Conservation (phyloP, 768 basidiomycete genomes). For the Termitomyces sp. region DNA sequence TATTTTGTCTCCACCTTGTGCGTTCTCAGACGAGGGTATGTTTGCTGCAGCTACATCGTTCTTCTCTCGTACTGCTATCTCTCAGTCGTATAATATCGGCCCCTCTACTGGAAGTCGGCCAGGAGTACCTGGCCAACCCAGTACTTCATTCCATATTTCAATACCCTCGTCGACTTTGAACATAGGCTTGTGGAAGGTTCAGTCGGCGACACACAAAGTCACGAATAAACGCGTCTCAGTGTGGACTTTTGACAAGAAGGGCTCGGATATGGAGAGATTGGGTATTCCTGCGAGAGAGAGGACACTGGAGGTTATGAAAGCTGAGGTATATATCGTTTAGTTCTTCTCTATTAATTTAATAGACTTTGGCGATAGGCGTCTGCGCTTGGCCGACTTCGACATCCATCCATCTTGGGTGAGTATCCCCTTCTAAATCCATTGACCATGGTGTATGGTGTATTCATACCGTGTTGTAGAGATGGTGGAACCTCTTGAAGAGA, state of each 20-base stretch:
- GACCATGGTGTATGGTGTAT: slow-evolving; percentile 1
- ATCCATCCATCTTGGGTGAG: slow-evolving; percentile 88
- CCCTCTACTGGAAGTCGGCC: slow-evolving; percentile 37
- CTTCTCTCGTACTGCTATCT: slow-evolving; percentile 75
- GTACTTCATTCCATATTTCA: slow-evolving; percentile 28
- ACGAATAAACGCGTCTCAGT: slow-evolving; percentile 88
- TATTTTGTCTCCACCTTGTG: not conserved
- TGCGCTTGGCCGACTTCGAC: slow-evolving; percentile 77
- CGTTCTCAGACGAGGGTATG: slow-evolving; percentile 32
- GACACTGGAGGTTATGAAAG: slow-evolving; percentile 80
- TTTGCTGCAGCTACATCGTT: slow-evolving; percentile 80
- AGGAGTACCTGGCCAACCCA: slow-evolving; percentile 38
- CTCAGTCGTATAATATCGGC: slow-evolving; percentile 72
- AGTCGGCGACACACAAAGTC: slow-evolving; percentile 81
- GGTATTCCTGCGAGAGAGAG: slow-evolving; percentile 61
- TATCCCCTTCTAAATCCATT: slow-evolving; percentile 1
- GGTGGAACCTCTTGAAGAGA: slow-evolving; percentile 96
- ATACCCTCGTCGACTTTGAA: slow-evolving; percentile 47
- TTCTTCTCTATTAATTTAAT: slow-evolving; percentile 2
- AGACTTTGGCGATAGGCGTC: slow-evolving; percentile 50
- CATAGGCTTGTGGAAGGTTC: slow-evolving; percentile 87
- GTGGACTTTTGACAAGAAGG: slow-evolving; percentile 87
- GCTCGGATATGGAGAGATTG: slow-evolving; percentile 66
- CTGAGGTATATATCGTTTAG: slow-evolving; percentile 57
- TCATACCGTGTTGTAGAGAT: slow-evolving; percentile 54